Base-by-base conservation (phyloP, 2,329 filamentous ascomycete genomes). In the Emmonsiellopsis sp. region DNA sequence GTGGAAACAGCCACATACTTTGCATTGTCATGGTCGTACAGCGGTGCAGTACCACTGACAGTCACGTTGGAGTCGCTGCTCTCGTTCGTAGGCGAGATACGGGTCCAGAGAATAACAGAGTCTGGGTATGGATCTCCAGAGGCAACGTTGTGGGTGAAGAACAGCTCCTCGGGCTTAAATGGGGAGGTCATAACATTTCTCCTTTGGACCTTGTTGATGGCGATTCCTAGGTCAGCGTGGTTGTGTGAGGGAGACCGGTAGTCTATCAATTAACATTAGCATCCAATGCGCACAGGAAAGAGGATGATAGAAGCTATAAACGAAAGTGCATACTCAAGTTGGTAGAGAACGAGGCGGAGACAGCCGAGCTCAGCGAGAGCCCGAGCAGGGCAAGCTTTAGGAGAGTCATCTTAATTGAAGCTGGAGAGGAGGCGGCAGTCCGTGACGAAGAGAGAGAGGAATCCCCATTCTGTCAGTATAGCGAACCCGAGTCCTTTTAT, bases 171-270 rank as follows among this genome's bases (percentile, higher is more conserved):
- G 0, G 76, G 67, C 9, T 75, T 65, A 57, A 72, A 73, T 13
- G 73, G 62, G 38, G 73, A 67, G 4, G 71, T 64, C n/a, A 71
- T 72, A 20, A 72, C 72, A 50, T 75, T 77, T 38, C 82, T 76
- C 65, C 79, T 80, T 44, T 79, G 75, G 48, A 86, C 78, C 58
- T 79, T 81, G 48, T 76, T 76, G 11, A 86, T 75, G n/a, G 83
- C 78, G 45, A 88, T 79, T 5, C 83, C 84, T 9, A 88, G 73
- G 38, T 74, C 72, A 3, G 79, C 76, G 58, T 87, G 84, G 43
- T 83, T 77, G 41, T 79, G 74, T 1, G 84, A 87, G 5, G 85
- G 84, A 60, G 80, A 84, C 49, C 76, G 74, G 65, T 86, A 88
- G 70, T 87, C 41, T 52, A 9, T 30, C 13, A 26, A 10, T 38